Evolutionary conservation across 176 grass and related monocot species (phyloP).

Genomic region (Aegilops speltoides): DNA sequence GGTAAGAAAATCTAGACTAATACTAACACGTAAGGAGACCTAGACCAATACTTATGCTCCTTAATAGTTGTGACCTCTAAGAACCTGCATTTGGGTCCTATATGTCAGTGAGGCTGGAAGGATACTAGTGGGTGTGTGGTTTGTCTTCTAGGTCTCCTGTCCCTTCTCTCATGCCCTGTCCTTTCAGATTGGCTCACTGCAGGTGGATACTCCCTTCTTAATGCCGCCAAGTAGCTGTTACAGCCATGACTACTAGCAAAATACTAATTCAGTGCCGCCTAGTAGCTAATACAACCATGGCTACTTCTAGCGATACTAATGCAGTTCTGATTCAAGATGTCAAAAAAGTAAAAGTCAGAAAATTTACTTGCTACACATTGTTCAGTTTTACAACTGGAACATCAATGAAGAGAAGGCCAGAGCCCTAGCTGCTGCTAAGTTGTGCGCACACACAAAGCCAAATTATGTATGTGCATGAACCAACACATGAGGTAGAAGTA

Average conservation of each 20-base stretch:
- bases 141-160: background rate
- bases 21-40: background rate
- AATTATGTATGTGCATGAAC: background rate
- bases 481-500: background rate
- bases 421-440: background rate
- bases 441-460: background rate
- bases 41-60: background rate
- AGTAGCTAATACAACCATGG: background rate
- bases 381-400: background rate
- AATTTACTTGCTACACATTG: background rate
- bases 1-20: background rate
- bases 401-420: background rate
- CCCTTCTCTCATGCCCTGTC: background rate
- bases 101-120: background rate
- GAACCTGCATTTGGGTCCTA: background rate
- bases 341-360: background rate
- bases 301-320: background rate
- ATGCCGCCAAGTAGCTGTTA: background rate
- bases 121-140: background rate
- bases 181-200: background rate
- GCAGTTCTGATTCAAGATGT: constrained; percentile 14
- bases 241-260: background rate
- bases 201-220: background rate
- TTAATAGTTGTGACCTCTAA: background rate
- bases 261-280: background rate